phyloP scores from a whole-genome alignment of 331 rosid genomes.

The Erythrophleum ivorense region DNA sequence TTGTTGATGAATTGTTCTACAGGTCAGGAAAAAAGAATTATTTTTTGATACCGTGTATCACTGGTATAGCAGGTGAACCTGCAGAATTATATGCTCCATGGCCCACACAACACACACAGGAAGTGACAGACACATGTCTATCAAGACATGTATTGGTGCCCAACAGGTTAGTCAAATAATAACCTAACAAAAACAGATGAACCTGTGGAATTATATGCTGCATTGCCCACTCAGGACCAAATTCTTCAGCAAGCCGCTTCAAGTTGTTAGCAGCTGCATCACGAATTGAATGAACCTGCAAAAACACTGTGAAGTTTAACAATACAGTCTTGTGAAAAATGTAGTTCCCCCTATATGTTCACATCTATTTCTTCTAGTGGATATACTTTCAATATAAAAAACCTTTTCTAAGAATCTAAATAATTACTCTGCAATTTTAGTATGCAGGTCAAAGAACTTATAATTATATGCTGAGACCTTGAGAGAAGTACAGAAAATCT shows the following conservation, averaged over 20 bases:
- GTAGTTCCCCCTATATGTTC: neutral
- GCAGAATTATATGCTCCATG: too few relatives aligned
- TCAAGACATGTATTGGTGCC: neutral
- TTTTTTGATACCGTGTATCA: conserved; percentile 61
- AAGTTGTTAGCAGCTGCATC: conserved; percentile 97
- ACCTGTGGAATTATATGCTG: conserved; percentile 97
- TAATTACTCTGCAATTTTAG: neutral
- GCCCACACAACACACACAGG: conserved; percentile 25
- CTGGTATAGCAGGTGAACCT: too few relatives aligned
- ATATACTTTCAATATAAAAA: neutral
- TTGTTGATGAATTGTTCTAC: too few relatives aligned
- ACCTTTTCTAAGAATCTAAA: neutral
- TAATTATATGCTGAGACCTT: neutral
- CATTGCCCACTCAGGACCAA: conserved; percentile 99
- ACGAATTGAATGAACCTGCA: conserved; percentile 95
- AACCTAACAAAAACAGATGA: conserved; percentile 36
- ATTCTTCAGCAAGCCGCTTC: conserved; percentile 98
- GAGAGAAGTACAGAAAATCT: neutral
- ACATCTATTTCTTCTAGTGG: neutral
- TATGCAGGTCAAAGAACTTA: neutral
- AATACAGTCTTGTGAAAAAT: conserved; percentile 26
- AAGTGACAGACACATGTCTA: neutral
- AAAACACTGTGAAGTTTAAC: conserved; percentile 32
- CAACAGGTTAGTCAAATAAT: neutral
- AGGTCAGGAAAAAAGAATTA: conserved; percentile 34